Conservation (phyloP, 106 monocot genomes). For the Acorus calamus region DNA sequence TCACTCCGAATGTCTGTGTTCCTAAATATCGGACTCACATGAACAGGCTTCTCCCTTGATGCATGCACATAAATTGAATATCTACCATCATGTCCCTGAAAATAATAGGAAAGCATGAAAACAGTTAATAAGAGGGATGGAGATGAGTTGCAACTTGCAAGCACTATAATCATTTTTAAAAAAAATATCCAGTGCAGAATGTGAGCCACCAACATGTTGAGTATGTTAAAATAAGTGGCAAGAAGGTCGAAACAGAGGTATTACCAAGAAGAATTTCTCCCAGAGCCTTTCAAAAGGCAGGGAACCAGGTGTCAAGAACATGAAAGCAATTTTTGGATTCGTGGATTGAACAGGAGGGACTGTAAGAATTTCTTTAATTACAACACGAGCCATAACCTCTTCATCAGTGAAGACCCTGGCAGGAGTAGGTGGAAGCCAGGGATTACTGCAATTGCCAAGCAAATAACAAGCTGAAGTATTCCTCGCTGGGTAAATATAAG, state of each 20-base stretch:
- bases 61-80: slow-evolving; percentile 93
- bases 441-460: slow-evolving; percentile 30
- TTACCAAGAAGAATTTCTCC: slow-evolving; percentile 88
- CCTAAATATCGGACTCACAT: slow-evolving; percentile 56
- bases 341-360: slow-evolving; percentile 27
- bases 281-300: slow-evolving; percentile 90
- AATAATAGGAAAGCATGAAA: neutral
- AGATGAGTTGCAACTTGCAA: too few species aligned
- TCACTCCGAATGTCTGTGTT: slow-evolving; percentile 71
- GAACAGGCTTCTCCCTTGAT: slow-evolving; percentile 65
- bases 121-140: neutral
- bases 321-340: slow-evolving; percentile 83
- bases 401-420: slow-evolving; percentile 53
- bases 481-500: slow-evolving; percentile 51
- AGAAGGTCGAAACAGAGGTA: neutral
- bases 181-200: too few species aligned
- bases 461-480: slow-evolving; percentile 52
- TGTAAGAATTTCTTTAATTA: slow-evolving; percentile 50
- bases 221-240: too few species aligned
- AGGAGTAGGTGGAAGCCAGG: slow-evolving; percentile 72
- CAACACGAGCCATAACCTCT: slow-evolving; percentile 50
- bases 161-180: too few species aligned
- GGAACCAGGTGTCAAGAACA: slow-evolving; percentile 83
- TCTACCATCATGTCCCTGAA: slow-evolving; percentile 80
- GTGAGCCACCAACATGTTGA: too few species aligned